Evolutionary conservation across 257 asterid species (phyloP).

Genomic region (Plantago major): DNA sequence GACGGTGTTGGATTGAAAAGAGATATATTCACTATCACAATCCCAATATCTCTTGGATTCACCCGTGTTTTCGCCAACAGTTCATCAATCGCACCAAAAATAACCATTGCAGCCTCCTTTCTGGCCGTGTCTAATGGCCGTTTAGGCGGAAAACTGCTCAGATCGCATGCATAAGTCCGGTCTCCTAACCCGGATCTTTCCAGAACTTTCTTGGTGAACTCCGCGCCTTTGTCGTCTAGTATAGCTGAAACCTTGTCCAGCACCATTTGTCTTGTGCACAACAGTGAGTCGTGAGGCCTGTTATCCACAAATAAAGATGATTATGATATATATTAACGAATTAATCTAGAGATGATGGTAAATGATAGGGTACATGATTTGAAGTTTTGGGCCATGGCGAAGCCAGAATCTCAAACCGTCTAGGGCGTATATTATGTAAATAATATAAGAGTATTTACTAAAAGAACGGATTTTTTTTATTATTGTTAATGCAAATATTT

Average conservation of each 20-base stretch:
- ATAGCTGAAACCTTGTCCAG: conserved; percentile 9
- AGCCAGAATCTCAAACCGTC: too few relatives aligned
- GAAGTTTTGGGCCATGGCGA: too few relatives aligned
- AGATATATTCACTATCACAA: conserved; percentile 41
- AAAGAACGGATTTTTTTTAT: too few relatives aligned
- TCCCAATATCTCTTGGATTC: conserved; percentile 41
- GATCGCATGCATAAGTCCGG: conserved; percentile 22
- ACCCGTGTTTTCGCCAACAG: conserved; percentile 37
- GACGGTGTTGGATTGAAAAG: conserved; percentile 49
- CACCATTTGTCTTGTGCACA: conserved; percentile 17
- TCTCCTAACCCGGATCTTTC: conserved; percentile 44
- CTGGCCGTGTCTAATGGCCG: conserved; percentile 25
- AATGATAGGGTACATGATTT: too few relatives aligned
- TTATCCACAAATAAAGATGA: too few relatives aligned
- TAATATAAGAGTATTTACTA: too few relatives aligned
- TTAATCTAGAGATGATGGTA: too few relatives aligned
- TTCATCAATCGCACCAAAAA: conserved; percentile 44
- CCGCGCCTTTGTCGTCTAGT: conserved; percentile 23
- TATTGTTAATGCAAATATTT: too few relatives aligned
- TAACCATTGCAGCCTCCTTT: conserved; percentile 41
- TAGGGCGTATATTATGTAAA: too few relatives aligned
- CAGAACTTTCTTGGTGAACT: conserved; percentile 29
- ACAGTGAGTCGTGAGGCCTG: conserved; percentile 26
- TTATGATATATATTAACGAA: too few relatives aligned
- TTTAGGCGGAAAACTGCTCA: conserved; percentile 30